Evolutionary conservation across 139 green algal species (phyloP).

Genomic region (Tetradesmus lagerheimii): DNA sequence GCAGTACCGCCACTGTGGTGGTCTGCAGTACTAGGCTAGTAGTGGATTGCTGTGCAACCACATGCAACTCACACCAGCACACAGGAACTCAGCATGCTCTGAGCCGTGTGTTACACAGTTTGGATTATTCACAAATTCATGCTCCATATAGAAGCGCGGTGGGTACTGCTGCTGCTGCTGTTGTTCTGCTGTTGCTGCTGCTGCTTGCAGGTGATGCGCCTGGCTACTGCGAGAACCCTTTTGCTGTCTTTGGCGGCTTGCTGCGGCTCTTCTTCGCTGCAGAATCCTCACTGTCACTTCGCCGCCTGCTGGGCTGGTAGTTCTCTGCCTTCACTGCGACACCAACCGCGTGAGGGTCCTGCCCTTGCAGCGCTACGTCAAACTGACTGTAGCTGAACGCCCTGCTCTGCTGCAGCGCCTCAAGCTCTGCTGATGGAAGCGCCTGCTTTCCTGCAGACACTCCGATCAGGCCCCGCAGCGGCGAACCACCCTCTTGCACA

Average conservation of each 20-base stretch:
- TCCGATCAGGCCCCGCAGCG: constrained; percentile 53
- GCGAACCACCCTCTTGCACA: constrained; percentile 35
- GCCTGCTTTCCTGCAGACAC: constrained; percentile 2
- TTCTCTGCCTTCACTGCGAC: constrained; percentile 62
- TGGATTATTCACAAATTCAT: too few relatives aligned
- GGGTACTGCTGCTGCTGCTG: not conserved
- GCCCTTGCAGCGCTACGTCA: constrained; percentile 59
- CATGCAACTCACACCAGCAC: too few relatives aligned
- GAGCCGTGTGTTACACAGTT: too few relatives aligned
- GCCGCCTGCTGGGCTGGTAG: not conserved
- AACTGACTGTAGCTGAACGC: constrained; percentile 63
- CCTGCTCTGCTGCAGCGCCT: constrained; percentile 28
- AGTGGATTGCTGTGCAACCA: too few relatives aligned
- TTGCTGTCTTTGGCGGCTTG: constrained; percentile 19
- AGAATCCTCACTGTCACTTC: not conserved
- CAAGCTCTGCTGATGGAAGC: constrained; percentile 22
- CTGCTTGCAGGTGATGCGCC: not conserved
- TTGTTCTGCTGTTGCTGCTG: not conserved
- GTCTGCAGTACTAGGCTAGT: too few relatives aligned
- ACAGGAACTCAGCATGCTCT: too few relatives aligned
- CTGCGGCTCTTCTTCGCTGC: constrained; percentile 5
- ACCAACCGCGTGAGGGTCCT: constrained; percentile 70
- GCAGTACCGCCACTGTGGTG: too few relatives aligned
- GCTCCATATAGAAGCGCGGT: too few relatives aligned
- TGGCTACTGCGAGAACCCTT: constrained; percentile 7